Conservation (phyloP, 805 yeast species). For the Sugiyamaella marilandica region DNA sequence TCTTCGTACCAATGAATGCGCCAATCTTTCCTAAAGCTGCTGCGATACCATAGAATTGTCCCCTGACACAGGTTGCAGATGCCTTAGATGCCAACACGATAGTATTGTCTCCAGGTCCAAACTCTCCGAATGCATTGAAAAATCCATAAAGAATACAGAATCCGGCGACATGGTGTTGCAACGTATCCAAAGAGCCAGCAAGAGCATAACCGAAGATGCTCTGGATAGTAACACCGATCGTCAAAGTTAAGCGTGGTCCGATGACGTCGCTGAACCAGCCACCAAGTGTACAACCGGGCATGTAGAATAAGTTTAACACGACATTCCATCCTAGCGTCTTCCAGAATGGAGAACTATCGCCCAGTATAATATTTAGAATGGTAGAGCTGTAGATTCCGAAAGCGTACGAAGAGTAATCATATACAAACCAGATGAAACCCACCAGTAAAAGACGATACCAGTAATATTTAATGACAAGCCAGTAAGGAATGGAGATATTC, state of each 20-base stretch:
- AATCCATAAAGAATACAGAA: conserved; percentile 84
- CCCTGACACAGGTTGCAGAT: conserved; percentile 79
- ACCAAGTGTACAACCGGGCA: conserved; percentile 89
- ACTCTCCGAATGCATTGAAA: conserved; percentile 80
- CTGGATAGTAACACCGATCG: conserved; percentile 63
- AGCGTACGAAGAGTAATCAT: conserved; percentile 85
- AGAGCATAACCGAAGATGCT: conserved; percentile 74
- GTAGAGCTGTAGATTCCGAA: conserved; percentile 77
- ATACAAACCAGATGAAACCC: conserved; percentile 80
- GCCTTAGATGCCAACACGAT: conserved; percentile 85
- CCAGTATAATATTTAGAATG: conserved; percentile 57
- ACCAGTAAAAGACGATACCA: conserved; percentile 73
- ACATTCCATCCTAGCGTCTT: conserved; percentile 87
- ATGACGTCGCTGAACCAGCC: conserved; percentile 74
- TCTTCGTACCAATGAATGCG: conserved; percentile 84
- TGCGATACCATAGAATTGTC: conserved; percentile 82
- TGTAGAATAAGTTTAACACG: conserved; percentile 76
- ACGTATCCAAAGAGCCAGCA: conserved; percentile 60
- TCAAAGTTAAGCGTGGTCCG: conserved; percentile 79
- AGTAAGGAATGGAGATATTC: conserved; percentile 57
- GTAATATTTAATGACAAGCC: conserved; percentile 67
- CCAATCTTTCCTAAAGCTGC: conserved; percentile 90
- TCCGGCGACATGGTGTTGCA: conserved; percentile 61
- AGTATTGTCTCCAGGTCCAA: conserved; percentile 89
- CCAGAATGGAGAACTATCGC: conserved; percentile 51